These are phyloP conservation scores for Coniophora puteana DNA, from an alignment of 1,284 basidiomycete species.

Conservation along the genomic window DNA sequence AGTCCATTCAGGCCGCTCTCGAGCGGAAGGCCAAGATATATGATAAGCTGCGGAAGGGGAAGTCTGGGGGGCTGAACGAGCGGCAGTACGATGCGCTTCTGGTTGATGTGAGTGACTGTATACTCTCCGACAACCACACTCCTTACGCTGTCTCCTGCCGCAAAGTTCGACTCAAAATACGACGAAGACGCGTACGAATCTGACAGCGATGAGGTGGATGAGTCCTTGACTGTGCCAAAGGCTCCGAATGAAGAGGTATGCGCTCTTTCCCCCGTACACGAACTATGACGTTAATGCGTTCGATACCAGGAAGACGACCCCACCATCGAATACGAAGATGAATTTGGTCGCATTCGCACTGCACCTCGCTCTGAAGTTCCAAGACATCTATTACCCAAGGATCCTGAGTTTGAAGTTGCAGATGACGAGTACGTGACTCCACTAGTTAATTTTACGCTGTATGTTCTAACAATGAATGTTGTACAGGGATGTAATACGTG, in stretches of 20 bases:
- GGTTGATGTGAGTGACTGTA: conserved; percentile 70
- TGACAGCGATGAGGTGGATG: conserved; percentile 72
- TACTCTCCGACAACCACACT: background rate
- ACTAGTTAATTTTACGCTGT: conserved; percentile 4
- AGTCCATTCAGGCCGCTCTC: conserved; percentile 62
- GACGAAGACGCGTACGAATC: conserved; percentile 50
- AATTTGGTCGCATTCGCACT: conserved; percentile 75
- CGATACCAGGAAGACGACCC: conserved; percentile 74
- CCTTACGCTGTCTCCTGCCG: background rate
- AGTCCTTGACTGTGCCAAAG: conserved; percentile 59
- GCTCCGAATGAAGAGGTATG: conserved; percentile 40
- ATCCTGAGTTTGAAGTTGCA: conserved; percentile 32
- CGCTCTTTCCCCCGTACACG: too few species aligned
- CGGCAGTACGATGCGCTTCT: conserved; percentile 72
- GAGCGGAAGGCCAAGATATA: conserved; percentile 84
- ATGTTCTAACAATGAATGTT: conserved; percentile 12
- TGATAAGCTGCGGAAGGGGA: conserved; percentile 76
- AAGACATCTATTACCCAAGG: conserved; percentile 48
- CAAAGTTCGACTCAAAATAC: conserved; percentile 78
- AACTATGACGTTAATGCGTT: too few species aligned
- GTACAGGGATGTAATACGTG: conserved; percentile 55
- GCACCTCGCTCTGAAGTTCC: conserved; percentile 76
- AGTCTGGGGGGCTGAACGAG: conserved; percentile 75
- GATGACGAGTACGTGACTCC: conserved; percentile 50
- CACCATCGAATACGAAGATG: conserved; percentile 81